Base-by-base conservation (phyloP, 164 flowering plant genomes). In the Magnolia officinalis region DNA sequence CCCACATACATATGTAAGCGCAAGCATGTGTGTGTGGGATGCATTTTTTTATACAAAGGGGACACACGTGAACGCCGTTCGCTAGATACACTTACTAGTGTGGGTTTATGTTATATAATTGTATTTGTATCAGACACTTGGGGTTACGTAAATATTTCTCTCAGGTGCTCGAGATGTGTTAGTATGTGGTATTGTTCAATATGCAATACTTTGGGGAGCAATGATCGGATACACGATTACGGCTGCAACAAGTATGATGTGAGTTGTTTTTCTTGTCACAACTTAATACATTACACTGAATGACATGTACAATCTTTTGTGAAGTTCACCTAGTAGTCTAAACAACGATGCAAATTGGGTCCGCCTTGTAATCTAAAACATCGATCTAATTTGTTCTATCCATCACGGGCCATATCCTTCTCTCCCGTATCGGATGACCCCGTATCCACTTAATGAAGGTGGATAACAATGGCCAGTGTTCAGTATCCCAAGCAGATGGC, bases 181-280 rank as follows among this genome's bases (percentile, higher is more conserved):
- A 16, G 2, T 83, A 21, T 81, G 83, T 67, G 79, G 75, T 1
- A 23, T 78, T 4, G 70, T 50, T 19, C 87, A 85, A 50, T 78
- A 83, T 67, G 31, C 77, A 24, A 45, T 50, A 1, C 78, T 85
- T 1, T 81, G 83, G 84, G 84, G 84, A 18, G 61, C 85, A 0
- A 71, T 81, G 73, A 73, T 85, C 58, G 82, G 87, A 1, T 85
- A 83, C 72, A 83, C 84, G 0, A 72, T 81, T 19, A 81, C 83
- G 1, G 45, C 87, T 58, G 79, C 83, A 5, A 80, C 72, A 8
- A 85, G 87, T 59, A 81, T 83, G 79, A 82, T 78, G 84, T 85
- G 73, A 77, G 85, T 78, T 37, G 5, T 63, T 37, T 37, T 24
- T 55, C 1, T 10, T 20, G 29, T 52, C 31, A 37, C 6, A 37